These are phyloP conservation scores for Pythium sp. DNA, from an alignment of 352 stramenopile species.

Conservation along the genomic window DNA sequence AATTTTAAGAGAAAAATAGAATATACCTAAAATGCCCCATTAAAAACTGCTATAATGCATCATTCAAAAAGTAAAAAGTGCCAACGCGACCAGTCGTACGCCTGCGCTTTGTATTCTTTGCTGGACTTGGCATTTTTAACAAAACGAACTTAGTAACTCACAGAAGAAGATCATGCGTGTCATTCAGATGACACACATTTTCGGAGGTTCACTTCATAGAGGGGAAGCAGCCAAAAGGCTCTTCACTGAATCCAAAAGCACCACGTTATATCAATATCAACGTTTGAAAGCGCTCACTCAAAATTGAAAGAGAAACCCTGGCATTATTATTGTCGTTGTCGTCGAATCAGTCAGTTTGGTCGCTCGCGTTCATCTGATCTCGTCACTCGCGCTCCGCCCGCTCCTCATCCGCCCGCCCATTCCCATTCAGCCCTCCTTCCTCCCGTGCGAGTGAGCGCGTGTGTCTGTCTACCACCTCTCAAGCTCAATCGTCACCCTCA, in stretches of 20 bases:
- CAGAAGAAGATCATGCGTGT: too few relatives aligned
- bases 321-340: not conserved
- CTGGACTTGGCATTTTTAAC: too few relatives aligned
- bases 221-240: not conserved
- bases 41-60: too few relatives aligned
- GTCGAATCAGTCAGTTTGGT: conserved; percentile 1
- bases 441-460: not conserved
- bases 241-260: not conserved
- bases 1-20: too few relatives aligned
- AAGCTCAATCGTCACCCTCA: not conserved
- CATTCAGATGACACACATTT: too few relatives aligned
- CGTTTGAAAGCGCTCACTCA: not conserved
- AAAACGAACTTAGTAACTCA: too few relatives aligned
- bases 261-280: not conserved
- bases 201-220: too few relatives aligned
- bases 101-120: too few relatives aligned
- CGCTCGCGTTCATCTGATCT: not conserved
- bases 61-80: too few relatives aligned
- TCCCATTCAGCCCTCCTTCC: not conserved
- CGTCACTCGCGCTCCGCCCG: not conserved
- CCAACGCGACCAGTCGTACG: too few relatives aligned
- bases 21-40: too few relatives aligned
- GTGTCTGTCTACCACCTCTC: not conserved
- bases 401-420: not conserved
- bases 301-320: not conserved